phyloP scores from a whole-genome alignment of 352 stramenopile genomes.

The Phytopythium mirpurense region DNA sequence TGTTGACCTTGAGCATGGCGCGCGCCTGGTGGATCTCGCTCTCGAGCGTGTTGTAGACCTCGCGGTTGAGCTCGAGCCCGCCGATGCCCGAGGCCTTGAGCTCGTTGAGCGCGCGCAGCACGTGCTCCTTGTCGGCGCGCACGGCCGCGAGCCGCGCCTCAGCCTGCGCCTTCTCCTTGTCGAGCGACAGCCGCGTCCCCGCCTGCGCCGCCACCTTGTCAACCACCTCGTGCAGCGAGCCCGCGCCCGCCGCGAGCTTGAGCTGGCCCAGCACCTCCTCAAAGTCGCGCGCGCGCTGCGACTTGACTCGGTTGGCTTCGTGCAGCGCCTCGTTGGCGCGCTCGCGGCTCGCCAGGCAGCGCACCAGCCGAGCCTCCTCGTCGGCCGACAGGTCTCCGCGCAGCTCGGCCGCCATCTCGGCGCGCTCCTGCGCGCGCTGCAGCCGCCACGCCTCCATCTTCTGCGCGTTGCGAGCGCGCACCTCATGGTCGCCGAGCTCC shows the following conservation, averaged over 20 bases:
- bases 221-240: constrained; percentile 47
- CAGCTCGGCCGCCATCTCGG: constrained; percentile 72
- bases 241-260: constrained; percentile 59
- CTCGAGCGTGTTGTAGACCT: constrained; percentile 78
- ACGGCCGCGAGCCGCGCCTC: constrained; percentile 46
- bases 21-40: constrained; percentile 74
- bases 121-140: constrained; percentile 62
- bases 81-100: constrained; percentile 77
- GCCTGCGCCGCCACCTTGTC: constrained; percentile 67
- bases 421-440: constrained; percentile 62
- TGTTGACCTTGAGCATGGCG: constrained; percentile 69
- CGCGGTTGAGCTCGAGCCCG: constrained; percentile 70
- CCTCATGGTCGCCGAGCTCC: constrained; percentile 69
- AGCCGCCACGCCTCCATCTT: constrained; percentile 78
- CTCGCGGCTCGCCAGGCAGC: constrained; percentile 59
- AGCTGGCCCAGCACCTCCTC: constrained; percentile 59
- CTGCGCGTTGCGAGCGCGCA: constrained; percentile 75
- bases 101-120: constrained; percentile 56
- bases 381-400: constrained; percentile 65
- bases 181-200: constrained; percentile 50
- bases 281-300: constrained; percentile 64
- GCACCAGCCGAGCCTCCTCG: constrained; percentile 48
- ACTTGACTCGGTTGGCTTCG: constrained; percentile 58
- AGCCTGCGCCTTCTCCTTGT: constrained; percentile 67
- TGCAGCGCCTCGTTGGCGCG: constrained; percentile 60